A percentile compares a stretch with the other conserved stretches of the same genome.
These are phyloP conservation scores for Claviceps sp. DNA, from an alignment of 2,329 filamentous ascomycete species.

Conservation along the genomic window DNA sequence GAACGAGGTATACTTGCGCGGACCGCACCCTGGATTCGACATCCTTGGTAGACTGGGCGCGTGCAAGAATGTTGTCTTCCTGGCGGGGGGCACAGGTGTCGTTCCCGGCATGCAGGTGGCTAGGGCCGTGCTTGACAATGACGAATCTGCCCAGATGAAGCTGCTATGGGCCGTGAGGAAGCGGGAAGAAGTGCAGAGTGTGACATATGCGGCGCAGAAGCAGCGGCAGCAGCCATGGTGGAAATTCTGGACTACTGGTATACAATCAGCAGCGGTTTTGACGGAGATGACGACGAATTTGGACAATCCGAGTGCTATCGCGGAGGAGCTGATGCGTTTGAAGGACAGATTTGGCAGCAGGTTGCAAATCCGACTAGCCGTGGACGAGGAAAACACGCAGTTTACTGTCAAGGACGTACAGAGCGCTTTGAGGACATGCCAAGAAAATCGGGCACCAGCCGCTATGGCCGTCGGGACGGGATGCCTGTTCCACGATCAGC, in stretches of 20 bases:
- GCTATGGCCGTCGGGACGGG: not conserved
- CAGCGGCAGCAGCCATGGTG: conserved; percentile 11
- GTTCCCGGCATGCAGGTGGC: conserved; percentile 78
- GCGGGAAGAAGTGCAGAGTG: conserved; percentile 36
- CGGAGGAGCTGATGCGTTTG: conserved; percentile 49
- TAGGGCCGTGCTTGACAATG: conserved; percentile 39
- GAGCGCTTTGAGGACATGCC: conserved; percentile 12
- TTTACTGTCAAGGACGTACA: conserved; percentile 43
- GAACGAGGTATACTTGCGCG: conserved; percentile 59
- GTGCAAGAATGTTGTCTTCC: conserved; percentile 50
- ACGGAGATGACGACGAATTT: conserved; percentile 11
- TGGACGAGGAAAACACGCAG: conserved; percentile 64
- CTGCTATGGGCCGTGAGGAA: conserved; percentile 71
- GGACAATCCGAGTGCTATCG: conserved; percentile 32
- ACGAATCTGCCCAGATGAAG: conserved; percentile 31
- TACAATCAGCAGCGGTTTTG: conserved; percentile 5
- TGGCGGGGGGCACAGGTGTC: conserved; percentile 87
- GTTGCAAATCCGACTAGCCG: conserved; percentile 58
- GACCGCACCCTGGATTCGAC: conserved; percentile 60
- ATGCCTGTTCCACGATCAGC: conserved; percentile 19
- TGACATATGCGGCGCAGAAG: not conserved
- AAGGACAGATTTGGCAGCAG: conserved; percentile 41
- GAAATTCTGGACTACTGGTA: conserved; percentile 10
- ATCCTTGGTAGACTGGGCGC: conserved; percentile 21
- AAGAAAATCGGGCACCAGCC: not conserved